Evolutionary conservation across 805 yeast species (phyloP), one percentile per base, ranked within the genome.

Genomic region (Metschnikowia noctiluminum): DNA sequence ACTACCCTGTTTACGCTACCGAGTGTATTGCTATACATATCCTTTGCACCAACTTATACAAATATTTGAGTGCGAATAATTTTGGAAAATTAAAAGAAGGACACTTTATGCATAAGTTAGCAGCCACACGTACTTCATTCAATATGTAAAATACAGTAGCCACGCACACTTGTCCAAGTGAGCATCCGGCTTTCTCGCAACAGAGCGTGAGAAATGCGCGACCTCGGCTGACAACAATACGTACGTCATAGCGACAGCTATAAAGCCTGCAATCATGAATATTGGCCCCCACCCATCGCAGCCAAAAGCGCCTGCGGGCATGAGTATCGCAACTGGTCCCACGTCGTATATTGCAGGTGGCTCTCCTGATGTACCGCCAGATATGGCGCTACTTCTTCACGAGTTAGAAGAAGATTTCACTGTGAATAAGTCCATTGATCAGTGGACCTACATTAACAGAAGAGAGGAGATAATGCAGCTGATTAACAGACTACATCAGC

Each of bases 401-500:
- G 64, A 66, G 40, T 57, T 73, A 27, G 78, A 73, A 46, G 70
- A 69, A 21, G 78, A 73, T 53, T 73, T 73, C 59, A 60, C 66
- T 28, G 64, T 68, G 26, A 63, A 66, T 53, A 70, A 69, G 48
- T 58, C 69, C 15, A 73, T 73, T 34, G 77, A 73, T 58, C 78
- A 73, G 55, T 73, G 76, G 76, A 71, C 76, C 2, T 73, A 73
- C 50, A 73, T 73, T 49, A 73, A 73, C 48, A 50, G 75, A 39
- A 57, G 78, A 51, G 78, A 73, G 57, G 75, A 73, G 50, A 71
- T 73, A 52, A 68, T 73, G 69, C 67, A 63, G 40, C 58, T 60
- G 46, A 69, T 73, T 35, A 63, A 62, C 48, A 58, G 59, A 40
- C 49, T 71, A 28, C 76, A 70, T 46, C 69, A 68, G 53, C 61